These are phyloP conservation scores for Solidago caesia DNA, from an alignment of 129 eudicot species.

Conservation along the genomic window DNA sequence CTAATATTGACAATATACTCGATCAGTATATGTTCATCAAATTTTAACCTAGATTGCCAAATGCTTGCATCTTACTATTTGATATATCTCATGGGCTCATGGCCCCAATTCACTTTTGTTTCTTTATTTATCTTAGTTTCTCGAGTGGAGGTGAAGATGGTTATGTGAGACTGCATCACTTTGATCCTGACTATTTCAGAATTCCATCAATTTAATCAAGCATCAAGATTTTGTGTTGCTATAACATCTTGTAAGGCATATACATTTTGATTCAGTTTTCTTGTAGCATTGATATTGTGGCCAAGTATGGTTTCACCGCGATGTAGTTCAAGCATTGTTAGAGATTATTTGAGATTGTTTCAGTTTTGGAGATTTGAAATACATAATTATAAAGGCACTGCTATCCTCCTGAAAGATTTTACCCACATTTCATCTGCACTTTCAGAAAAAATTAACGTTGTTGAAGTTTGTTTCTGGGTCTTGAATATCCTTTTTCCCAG, in stretches of 20 bases:
- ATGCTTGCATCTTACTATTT: background rate
- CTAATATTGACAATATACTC: too few species aligned
- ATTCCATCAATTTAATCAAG: constrained; percentile 43
- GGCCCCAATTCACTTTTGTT: background rate
- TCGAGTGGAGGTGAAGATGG: constrained; percentile 97
- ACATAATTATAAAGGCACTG: background rate
- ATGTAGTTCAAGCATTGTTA: constrained; percentile 13
- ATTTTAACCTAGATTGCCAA: background rate
- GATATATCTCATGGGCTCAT: background rate
- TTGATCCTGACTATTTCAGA: constrained; percentile 73
- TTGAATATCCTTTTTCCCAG: too few species aligned
- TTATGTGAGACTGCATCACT: constrained; percentile 83
- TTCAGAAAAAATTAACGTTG: background rate
- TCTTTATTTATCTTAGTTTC: constrained; percentile 38
- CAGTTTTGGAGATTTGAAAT: constrained; percentile 19
- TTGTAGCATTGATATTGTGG: constrained; percentile 27
- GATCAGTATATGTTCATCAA: too few species aligned
- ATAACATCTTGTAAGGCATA: constrained; percentile 11
- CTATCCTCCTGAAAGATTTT: background rate
- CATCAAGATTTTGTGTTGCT: background rate
- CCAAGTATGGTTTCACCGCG: constrained; percentile 2
- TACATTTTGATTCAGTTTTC: background rate
- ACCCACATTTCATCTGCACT: background rate
- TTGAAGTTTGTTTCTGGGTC: too few species aligned
- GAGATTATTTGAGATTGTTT: constrained; percentile 15